Conservation (phyloP, 1,139 yeast species). For the Zygosaccharomyces pseudobailii region DNA sequence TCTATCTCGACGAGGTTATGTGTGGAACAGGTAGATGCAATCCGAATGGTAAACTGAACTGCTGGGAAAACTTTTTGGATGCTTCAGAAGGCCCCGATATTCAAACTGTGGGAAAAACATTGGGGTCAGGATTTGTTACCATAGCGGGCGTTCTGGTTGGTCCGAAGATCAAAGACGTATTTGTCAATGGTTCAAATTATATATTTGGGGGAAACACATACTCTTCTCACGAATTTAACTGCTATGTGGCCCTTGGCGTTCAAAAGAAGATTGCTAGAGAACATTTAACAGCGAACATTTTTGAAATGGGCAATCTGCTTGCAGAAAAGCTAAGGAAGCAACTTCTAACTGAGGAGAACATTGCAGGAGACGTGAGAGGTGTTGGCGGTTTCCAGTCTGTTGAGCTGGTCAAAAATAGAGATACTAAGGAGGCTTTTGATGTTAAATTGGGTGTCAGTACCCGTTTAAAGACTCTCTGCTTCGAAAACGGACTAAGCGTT, state of each 20-base stretch:
- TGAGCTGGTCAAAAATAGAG: conserved; percentile 50
- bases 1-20: conserved; percentile 62
- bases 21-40: conserved; percentile 56
- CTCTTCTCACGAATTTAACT: conserved; percentile 55
- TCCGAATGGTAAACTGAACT: conserved; percentile 42
- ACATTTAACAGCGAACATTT: conserved; percentile 45
- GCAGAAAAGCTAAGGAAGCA: conserved; percentile 40
- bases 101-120: conserved; percentile 60
- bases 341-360: conserved; percentile 32
- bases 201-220: conserved; percentile 58
- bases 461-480: conserved; percentile 37
- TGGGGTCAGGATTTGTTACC: conserved; percentile 60
- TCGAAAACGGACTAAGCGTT: conserved; percentile 42
- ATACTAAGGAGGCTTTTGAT: conserved; percentile 45
- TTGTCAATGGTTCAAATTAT: conserved; percentile 42
- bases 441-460: conserved; percentile 35
- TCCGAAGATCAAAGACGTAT: conserved; percentile 46
- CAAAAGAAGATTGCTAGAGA: conserved; percentile 48
- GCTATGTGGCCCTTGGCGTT: conserved; percentile 55
- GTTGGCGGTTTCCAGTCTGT: conserved; percentile 49
- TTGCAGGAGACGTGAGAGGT: conserved; percentile 57
- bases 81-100: conserved; percentile 52
- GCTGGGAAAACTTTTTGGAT: conserved; percentile 49
- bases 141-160: conserved; percentile 56
- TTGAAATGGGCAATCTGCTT: conserved; percentile 45